phyloP scores from a whole-genome alignment of 306 rosid genomes.

The Trifolium dubium region DNA sequence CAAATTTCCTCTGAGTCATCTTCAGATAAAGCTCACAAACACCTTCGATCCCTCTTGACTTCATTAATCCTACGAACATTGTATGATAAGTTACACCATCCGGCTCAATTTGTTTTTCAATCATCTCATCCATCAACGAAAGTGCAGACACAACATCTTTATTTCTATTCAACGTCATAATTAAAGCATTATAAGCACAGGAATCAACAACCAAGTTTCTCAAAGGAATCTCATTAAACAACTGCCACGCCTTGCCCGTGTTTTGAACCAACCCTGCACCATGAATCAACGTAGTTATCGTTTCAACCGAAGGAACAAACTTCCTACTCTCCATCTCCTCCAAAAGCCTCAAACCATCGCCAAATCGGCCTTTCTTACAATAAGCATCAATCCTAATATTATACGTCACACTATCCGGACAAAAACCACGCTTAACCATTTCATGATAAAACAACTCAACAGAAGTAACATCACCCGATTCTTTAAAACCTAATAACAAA shows the following conservation, averaged over 20 bases:
- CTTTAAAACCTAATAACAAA: slow-evolving; percentile 86
- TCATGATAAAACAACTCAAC: slow-evolving; percentile 88
- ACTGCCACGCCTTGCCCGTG: slow-evolving; percentile 57
- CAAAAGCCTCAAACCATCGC: slow-evolving; percentile 73
- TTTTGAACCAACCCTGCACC: slow-evolving; percentile 86
- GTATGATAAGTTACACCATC: slow-evolving; percentile 80
- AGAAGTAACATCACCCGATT: slow-evolving; percentile 78
- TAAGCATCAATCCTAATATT: slow-evolving; percentile 80
- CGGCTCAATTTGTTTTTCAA: slow-evolving; percentile 52
- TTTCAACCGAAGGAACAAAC: slow-evolving; percentile 57
- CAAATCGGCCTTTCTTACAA: slow-evolving; percentile 76
- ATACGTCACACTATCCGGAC: slow-evolving; percentile 69
- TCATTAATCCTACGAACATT: slow-evolving; percentile 63
- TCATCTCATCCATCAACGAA: slow-evolving; percentile 77
- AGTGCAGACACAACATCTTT: slow-evolving; percentile 64
- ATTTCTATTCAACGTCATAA: slow-evolving; percentile 62
- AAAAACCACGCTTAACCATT: slow-evolving; percentile 76
- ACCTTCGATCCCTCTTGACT: slow-evolving; percentile 55
- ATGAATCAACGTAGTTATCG: slow-evolving; percentile 86
- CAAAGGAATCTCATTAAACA: slow-evolving; percentile 65
- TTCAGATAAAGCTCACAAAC: slow-evolving; percentile 61
- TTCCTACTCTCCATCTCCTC: slow-evolving; percentile 74
- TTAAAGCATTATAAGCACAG: slow-evolving; percentile 77
- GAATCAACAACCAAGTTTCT: slow-evolving; percentile 67
- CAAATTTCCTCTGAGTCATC: slow-evolving; percentile 64